phyloP scores from a whole-genome alignment of 495 filamentous ascomycete genomes.

The Hyaloscypha finlandica region DNA sequence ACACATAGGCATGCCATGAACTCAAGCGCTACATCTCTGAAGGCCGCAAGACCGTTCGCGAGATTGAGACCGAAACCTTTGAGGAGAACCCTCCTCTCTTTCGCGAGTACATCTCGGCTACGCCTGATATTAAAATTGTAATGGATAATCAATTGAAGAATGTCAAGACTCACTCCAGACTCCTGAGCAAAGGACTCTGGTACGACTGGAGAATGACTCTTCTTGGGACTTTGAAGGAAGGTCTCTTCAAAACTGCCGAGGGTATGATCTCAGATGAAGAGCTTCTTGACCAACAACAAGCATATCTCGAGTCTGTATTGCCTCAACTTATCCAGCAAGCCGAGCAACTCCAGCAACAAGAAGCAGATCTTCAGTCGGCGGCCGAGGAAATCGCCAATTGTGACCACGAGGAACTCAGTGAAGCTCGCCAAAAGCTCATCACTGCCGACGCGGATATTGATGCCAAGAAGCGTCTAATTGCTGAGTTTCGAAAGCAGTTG shows the following conservation, averaged over 20 bases:
- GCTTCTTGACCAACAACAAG: constrained; percentile 65
- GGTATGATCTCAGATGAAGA: constrained; percentile 77
- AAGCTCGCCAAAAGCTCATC: constrained; percentile 63
- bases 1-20: constrained; percentile 79
- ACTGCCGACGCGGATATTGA: constrained; percentile 66
- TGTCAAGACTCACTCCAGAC: constrained; percentile 85
- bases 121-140: constrained; percentile 75
- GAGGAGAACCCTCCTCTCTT: constrained; percentile 90
- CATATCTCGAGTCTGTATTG: constrained; percentile 61
- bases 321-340: constrained; percentile 62
- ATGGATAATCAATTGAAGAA: constrained; percentile 98
- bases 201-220: constrained; percentile 97
- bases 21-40: constrained; percentile 93
- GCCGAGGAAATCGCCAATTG: constrained; percentile 76
- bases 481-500: constrained; percentile 62
- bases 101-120: constrained; percentile 84
- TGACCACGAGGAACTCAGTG: constrained; percentile 75
- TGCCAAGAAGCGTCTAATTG: constrained; percentile 64
- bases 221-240: constrained; percentile 78
- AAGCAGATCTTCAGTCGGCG: constrained; percentile 63
- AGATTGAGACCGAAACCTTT: constrained; percentile 84
- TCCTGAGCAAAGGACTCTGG: constrained; percentile 93
- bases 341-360: constrained; percentile 60
- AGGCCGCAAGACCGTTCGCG: constrained; percentile 80
- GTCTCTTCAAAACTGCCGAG: constrained; percentile 69